Conservation (phyloP, 192 early-diverging fungal genomes). For the Allomyces javanicus region DNA sequence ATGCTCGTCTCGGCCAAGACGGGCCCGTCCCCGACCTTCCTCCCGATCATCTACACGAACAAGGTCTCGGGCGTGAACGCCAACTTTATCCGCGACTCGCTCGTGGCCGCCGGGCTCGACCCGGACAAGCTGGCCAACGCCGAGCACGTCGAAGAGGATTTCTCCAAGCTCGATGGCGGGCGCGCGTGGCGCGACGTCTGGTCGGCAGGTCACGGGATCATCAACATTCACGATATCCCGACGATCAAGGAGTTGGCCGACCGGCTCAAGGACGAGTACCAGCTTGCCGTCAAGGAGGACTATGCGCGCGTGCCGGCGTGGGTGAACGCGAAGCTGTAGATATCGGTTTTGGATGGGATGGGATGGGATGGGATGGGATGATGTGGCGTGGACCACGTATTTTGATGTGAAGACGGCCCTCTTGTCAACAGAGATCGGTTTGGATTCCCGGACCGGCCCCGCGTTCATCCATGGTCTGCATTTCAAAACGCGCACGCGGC, state of each 20-base stretch:
- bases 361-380: too few relatives aligned
- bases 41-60: conserved; percentile 12
- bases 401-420: too few relatives aligned
- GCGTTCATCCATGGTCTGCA: too few relatives aligned
- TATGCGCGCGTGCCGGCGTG: too few relatives aligned
- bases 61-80: conserved; percentile 10
- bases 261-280: conserved; percentile 6
- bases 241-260: conserved; percentile 3
- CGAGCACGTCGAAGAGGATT: conserved; percentile 8
- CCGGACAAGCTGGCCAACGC: neutral
- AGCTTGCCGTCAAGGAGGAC: neutral
- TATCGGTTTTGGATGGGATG: too few relatives aligned
- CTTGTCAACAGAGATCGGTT: too few relatives aligned
- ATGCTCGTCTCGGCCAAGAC: conserved; percentile 8
- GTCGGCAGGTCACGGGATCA: conserved; percentile 11
- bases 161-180: conserved; percentile 6
- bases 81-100: conserved; percentile 8
- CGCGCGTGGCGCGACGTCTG: conserved; percentile 14
- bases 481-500: too few relatives aligned
- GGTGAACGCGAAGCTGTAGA: too few relatives aligned
- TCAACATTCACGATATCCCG: conserved; percentile 10
- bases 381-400: too few relatives aligned
- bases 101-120: conserved; percentile 5
- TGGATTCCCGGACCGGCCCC: too few relatives aligned
- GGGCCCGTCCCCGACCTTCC: conserved; percentile 7